These are phyloP conservation scores for Mesembryanthemum crystallinum DNA, from an alignment of 148 eudicot species.

Conservation along the genomic window DNA sequence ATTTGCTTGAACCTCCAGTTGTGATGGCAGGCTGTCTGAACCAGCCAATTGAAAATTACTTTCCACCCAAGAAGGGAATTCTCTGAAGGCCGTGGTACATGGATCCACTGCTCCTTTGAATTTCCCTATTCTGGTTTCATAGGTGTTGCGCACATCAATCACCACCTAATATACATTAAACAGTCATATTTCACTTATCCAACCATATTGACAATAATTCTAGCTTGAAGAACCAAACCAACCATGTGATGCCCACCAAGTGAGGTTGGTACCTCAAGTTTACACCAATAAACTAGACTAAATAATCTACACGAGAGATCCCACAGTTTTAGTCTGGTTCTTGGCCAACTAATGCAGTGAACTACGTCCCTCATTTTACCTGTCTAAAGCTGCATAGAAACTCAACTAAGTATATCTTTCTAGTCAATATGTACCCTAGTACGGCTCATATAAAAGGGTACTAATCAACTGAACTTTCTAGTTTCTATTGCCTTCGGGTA, in stretches of 20 bases:
- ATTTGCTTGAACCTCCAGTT: conserved; percentile 25
- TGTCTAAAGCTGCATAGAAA: background rate
- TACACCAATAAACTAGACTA: background rate
- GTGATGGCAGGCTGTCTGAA: conserved; percentile 38
- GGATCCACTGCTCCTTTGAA: conserved; percentile 97
- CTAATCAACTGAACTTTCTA: background rate
- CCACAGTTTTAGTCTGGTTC: background rate
- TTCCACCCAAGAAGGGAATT: conserved; percentile 93
- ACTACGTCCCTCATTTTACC: background rate
- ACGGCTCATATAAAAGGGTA: background rate
- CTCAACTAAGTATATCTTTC: background rate
- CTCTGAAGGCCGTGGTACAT: conserved; percentile 72
- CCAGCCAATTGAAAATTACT: conserved; percentile 42
- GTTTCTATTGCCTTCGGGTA: background rate
- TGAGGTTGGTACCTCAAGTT: no score
- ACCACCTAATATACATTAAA: conserved; percentile 57
- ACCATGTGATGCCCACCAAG: no score
- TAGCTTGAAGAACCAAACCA: no score
- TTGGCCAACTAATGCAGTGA: background rate
- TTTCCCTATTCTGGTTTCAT: conserved; percentile 93
- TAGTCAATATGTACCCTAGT: background rate
- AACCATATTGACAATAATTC: conserved; percentile 1
- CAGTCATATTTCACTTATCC: conserved; percentile 5
- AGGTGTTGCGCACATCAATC: conserved; percentile 84
- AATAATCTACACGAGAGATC: background rate